Evolutionary conservation across 495 filamentous ascomycete genomes (phyloP).

Genomic region (Annulohypoxylon maeteangense): DNA sequence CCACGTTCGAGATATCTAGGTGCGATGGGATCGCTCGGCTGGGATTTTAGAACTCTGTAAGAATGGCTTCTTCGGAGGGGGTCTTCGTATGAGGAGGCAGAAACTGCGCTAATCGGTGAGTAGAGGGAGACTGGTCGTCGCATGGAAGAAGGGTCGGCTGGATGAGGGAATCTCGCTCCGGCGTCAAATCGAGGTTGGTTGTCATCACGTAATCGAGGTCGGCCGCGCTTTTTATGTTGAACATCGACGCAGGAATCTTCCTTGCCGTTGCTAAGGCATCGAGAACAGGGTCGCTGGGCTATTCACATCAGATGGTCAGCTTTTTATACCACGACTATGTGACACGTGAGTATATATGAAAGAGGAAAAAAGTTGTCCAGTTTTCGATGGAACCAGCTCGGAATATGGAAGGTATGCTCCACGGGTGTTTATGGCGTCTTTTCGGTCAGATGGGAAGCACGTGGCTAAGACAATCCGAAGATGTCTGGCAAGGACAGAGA

Average conservation of each 20-base stretch:
- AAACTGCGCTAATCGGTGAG: constrained; percentile 45
- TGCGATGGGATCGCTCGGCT: constrained; percentile 57
- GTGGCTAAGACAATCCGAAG: background rate
- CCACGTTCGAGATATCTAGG: constrained; percentile 61
- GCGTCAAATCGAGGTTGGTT: constrained; percentile 65
- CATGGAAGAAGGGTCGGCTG: constrained; percentile 51
- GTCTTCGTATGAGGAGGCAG: constrained; percentile 54
- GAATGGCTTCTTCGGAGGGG: constrained; percentile 61
- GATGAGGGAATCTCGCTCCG: constrained; percentile 54
- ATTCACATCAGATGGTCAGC: constrained; percentile 41
- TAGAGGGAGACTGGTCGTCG: constrained; percentile 59
- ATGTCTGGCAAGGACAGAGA: background rate
- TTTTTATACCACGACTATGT: constrained; percentile 20
- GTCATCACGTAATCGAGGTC: constrained; percentile 91
- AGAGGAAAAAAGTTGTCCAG: background rate
- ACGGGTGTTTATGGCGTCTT: background rate
- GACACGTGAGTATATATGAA: constrained; percentile 7
- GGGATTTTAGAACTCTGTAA: constrained; percentile 70
- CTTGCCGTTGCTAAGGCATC: constrained; percentile 70
- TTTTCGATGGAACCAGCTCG: background rate
- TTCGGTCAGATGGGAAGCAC: background rate
- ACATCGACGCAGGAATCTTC: constrained; percentile 93
- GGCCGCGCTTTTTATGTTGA: constrained; percentile 94
- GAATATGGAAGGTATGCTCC: background rate
- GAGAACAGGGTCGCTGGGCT: constrained; percentile 71